Conservation (phyloP, 2,329 filamentous ascomycete genomes). For the Penicillium sp. region DNA sequence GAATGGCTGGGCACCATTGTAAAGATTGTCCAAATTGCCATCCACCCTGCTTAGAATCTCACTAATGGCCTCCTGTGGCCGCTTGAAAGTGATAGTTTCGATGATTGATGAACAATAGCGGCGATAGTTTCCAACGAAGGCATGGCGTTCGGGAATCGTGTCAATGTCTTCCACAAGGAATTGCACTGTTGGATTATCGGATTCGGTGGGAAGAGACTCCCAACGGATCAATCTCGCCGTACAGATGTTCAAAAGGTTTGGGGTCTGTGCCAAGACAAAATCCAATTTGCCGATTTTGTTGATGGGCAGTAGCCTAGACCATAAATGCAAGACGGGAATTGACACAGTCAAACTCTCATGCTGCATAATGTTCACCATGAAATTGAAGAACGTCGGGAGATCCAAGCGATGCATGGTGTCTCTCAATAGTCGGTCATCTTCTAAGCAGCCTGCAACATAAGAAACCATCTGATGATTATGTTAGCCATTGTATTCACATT, state of each 20-base stretch:
- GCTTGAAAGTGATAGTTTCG: slow-evolving; percentile 78
- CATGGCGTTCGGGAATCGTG: slow-evolving; percentile 88
- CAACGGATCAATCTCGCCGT: slow-evolving; percentile 83
- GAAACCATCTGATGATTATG: slow-evolving; percentile 68
- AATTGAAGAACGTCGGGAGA: slow-evolving; percentile 72
- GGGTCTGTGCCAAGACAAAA: slow-evolving; percentile 65
- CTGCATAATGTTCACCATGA: slow-evolving; percentile 76
- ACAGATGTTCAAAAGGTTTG: slow-evolving; percentile 77
- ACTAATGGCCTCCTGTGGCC: slow-evolving; percentile 79
- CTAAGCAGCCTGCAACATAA: slow-evolving; percentile 79
- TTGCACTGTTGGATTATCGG: slow-evolving; percentile 73
- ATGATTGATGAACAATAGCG: slow-evolving; percentile 87
- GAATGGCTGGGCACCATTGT: slow-evolving; percentile 69
- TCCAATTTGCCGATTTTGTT: slow-evolving; percentile 61
- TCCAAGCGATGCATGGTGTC: slow-evolving; percentile 60
- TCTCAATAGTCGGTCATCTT: slow-evolving; percentile 70
- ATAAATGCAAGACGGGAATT: slow-evolving; percentile 86
- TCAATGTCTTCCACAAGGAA: slow-evolving; percentile 94
- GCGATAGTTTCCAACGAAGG: slow-evolving; percentile 93
- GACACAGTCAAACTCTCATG: slow-evolving; percentile 89
- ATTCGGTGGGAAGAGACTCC: slow-evolving; percentile 80
- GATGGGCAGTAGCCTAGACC: slow-evolving; percentile 78
- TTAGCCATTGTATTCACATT: not conserved
- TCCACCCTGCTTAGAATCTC: slow-evolving; percentile 84
- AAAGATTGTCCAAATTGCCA: slow-evolving; percentile 71